phyloP scores from a whole-genome alignment of 73 alveolate species.

The Paramecium pentaurelia region DNA sequence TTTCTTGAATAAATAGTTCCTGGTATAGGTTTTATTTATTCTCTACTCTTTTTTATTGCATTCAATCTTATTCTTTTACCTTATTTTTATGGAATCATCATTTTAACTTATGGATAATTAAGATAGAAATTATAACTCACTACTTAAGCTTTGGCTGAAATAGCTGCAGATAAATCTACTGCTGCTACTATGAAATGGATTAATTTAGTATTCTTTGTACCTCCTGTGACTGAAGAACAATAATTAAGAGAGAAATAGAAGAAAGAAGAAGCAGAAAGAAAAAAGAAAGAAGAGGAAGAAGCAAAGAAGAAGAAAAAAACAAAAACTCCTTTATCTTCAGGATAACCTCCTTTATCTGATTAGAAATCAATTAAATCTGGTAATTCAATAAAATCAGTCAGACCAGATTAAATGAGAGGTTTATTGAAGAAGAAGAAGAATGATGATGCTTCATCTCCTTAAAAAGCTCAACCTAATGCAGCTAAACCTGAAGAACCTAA shows the following conservation, averaged over 20 bases:
- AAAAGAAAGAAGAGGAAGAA: not conserved
- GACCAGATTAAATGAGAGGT: not conserved
- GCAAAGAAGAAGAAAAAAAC: not conserved
- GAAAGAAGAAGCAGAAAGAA: conserved; percentile 15
- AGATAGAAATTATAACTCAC: not conserved
- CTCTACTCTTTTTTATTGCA: not conserved
- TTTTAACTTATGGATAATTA: not conserved
- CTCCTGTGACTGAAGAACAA: conserved; percentile 6
- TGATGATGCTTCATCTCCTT: not conserved
- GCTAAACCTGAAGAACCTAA: not conserved
- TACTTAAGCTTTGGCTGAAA: conserved; percentile 18
- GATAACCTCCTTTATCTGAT: not conserved
- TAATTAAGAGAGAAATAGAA: not conserved
- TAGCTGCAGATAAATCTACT: conserved; percentile 38
- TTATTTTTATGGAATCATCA: conserved; percentile 13
- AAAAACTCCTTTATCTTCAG: not conserved
- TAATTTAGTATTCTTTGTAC: not conserved
- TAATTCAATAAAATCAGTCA: not conserved
- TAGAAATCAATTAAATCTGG: not conserved
- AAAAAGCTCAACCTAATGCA: not conserved
- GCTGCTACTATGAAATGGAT: conserved; percentile 35
- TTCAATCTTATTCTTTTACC: not conserved
- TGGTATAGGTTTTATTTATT: not conserved
- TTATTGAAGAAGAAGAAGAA: not conserved
- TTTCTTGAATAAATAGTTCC: not conserved